Percentiles rank a stretch among this genome's conserved stretches.
phyloP scores from a whole-genome alignment of 805 yeast genomes.

The Blastobotrys terrestris region DNA sequence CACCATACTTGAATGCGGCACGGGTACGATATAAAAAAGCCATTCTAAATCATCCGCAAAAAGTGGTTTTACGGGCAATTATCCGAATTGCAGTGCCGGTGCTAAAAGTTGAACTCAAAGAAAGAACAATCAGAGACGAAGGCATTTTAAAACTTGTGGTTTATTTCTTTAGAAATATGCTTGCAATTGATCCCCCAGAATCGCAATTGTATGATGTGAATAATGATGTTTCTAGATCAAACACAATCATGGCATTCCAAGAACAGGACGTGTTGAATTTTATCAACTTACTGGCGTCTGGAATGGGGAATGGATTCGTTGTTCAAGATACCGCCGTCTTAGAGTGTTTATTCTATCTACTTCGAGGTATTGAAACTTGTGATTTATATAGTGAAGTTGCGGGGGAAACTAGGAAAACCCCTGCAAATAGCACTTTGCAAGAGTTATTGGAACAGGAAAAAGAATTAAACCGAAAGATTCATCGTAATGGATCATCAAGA shows the following conservation, averaged over 20 bases:
- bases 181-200: slow-evolving; percentile 68
- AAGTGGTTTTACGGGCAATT: slow-evolving; percentile 61
- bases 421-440: slow-evolving; percentile 21
- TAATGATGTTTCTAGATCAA: slow-evolving; percentile 64
- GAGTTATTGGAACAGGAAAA: slow-evolving; percentile 58
- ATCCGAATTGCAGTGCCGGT: slow-evolving; percentile 63
- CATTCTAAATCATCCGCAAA: slow-evolving; percentile 51
- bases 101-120: slow-evolving; percentile 24
- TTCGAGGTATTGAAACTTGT: slow-evolving; percentile 49
- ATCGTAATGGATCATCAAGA: slow-evolving; percentile 54
- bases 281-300: slow-evolving; percentile 62
- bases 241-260: slow-evolving; percentile 53
- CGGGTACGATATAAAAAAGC: slow-evolving; percentile 69
- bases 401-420: neutral
- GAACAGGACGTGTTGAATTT: slow-evolving; percentile 68
- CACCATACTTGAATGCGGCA: slow-evolving; percentile 54
- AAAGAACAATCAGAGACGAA: slow-evolving; percentile 65
- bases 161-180: slow-evolving; percentile 69
- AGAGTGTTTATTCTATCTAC: slow-evolving; percentile 62
- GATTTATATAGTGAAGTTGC: slow-evolving; percentile 9
- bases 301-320: slow-evolving; percentile 58
- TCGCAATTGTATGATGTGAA: slow-evolving; percentile 46
- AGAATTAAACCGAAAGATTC: slow-evolving; percentile 42
- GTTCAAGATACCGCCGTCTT: slow-evolving; percentile 56
- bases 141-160: slow-evolving; percentile 66